Base-by-base conservation (phyloP, 768 basidiomycete genomes). In the Lentinula guzmanii region DNA sequence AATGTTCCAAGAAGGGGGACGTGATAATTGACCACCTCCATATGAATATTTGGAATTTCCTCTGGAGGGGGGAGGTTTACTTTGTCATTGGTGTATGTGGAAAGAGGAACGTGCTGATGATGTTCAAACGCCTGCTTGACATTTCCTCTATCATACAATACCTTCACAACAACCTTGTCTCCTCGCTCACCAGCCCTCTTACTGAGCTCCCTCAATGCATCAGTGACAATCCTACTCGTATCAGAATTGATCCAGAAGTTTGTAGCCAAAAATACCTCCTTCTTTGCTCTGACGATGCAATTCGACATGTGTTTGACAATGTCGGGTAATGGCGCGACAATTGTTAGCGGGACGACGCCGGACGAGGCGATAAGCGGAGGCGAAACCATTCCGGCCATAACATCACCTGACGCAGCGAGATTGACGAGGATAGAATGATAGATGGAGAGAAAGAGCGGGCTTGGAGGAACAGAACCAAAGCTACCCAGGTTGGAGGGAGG, bases 221-320 rank as follows among this genome's bases (percentile, higher is more conserved):
- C 72, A 3, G 79, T 74, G 63, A 88, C 75, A 48, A 77, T 77
- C 42, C 69, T 77, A 11, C 83, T 81, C 2, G 81, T 79, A 63
- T 81, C 77, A 6, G 82, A 79, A 51, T 78, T 71, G 68, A 85
- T 75, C 77, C 79, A 81, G 64, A 83, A 84, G 70, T 88, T 89
- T 4, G 88, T 89, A 1, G 85, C 86, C 13, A 90, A 74, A 64
- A 90, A 76, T 15, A 89, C 79, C 72, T 90, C 87, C 42, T 81
- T 74, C 66, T 86, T 73, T 8, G 87, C 87, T 34, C 77, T 74
- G 24, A 85, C 77, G 57, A 90, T 87, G 52, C 83, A 75, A 52
- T 85, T 81, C 18, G 80, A 76, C 72, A 87, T 86, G 66, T 90
- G 88, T 57, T 80, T 77, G 79, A 89, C 86, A 65, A 89, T 90